These are phyloP conservation scores for Geopyxis carbonaria DNA, from an alignment of 495 filamentous ascomycete species.

Conservation along the genomic window DNA sequence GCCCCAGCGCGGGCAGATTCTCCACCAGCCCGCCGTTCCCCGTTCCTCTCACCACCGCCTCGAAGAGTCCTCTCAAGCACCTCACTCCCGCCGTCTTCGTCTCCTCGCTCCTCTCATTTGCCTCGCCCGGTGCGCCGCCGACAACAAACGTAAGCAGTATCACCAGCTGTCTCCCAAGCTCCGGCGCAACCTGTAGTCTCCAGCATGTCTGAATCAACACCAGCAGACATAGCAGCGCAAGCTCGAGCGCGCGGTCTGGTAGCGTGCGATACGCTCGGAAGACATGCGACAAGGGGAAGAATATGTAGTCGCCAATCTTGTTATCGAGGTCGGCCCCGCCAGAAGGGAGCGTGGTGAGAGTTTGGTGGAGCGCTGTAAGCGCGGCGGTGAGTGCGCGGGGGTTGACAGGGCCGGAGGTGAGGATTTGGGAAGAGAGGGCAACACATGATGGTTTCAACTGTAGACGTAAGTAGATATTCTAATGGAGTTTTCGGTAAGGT, in stretches of 20 bases:
- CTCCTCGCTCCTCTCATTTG: constrained; percentile 43
- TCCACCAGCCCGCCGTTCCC: constrained; percentile 32
- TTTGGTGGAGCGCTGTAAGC: constrained; percentile 1
- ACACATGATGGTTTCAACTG: constrained; percentile 7
- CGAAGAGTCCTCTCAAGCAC: constrained; percentile 39
- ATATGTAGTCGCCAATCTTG: constrained; percentile 68
- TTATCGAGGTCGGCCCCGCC: not conserved
- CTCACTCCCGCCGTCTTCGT: constrained; percentile 42
- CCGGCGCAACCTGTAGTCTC: constrained; percentile 44
- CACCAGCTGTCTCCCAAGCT: constrained; percentile 67
- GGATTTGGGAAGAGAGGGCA: constrained; percentile 1
- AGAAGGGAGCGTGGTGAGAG: not conserved
- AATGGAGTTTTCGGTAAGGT: not conserved
- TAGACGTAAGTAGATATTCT: not conserved
- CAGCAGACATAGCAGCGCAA: constrained; percentile 52
- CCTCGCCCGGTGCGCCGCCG: constrained; percentile 36
- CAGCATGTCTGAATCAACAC: constrained; percentile 63
- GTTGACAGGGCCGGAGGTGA: constrained; percentile 2
- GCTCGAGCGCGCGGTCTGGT: constrained; percentile 55
- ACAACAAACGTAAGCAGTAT: constrained; percentile 68
- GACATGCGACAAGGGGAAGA: constrained; percentile 80
- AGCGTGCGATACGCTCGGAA: constrained; percentile 58
- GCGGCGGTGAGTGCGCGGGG: constrained; percentile 4
- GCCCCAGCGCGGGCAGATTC: constrained; percentile 67
- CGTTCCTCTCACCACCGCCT: constrained; percentile 23